Evolutionary conservation across 768 basidiomycete species (phyloP).

Genomic region (Mycena galericulata): DNA sequence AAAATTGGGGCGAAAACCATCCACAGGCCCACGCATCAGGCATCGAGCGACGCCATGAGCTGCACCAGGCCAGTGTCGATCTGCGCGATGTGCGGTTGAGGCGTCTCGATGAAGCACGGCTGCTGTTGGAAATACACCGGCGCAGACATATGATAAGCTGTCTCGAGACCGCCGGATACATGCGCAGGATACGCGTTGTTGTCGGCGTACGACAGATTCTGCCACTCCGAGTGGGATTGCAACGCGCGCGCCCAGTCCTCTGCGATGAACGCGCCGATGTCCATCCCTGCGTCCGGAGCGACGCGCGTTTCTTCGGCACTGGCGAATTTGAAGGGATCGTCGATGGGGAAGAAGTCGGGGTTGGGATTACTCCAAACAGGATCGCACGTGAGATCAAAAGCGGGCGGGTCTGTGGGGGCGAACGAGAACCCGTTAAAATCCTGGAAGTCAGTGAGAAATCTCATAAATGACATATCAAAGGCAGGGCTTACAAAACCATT

Average conservation of each 20-base stretch:
- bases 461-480: background rate
- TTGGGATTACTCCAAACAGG: background rate
- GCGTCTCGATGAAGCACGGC: too few species aligned
- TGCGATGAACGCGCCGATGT: background rate
- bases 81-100: too few species aligned
- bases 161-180: too few species aligned
- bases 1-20: too few species aligned
- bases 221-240: too few species aligned
- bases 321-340: background rate
- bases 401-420: background rate
- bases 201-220: too few species aligned
- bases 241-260: background rate
- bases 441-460: background rate
- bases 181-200: too few species aligned
- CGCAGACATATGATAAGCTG: too few species aligned
- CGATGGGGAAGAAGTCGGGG: background rate
- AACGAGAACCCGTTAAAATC: conserved; percentile 1
- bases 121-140: too few species aligned
- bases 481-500: background rate
- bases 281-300: background rate
- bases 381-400: background rate
- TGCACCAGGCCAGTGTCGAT: too few species aligned
- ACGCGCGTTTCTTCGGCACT: background rate
- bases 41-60: too few species aligned
- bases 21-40: too few species aligned